Percentiles rank a stretch among this genome's conserved stretches.
These are phyloP conservation scores for Lachancea cidri DNA, from an alignment of 805 yeast genomes.

Conservation along the genomic window DNA sequence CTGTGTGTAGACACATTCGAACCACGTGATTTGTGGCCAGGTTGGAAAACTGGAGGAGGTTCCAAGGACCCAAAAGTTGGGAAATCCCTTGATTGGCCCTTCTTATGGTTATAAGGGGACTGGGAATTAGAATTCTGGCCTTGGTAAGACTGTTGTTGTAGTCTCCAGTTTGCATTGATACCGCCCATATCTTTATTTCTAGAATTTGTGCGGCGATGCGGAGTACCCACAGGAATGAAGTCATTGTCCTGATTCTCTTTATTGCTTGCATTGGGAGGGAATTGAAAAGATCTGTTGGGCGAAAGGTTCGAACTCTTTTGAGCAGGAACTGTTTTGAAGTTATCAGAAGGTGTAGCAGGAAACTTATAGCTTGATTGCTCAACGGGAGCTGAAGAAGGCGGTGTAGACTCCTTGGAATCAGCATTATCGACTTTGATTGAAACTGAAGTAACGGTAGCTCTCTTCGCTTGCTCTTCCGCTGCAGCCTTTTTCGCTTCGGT, in stretches of 20 bases:
- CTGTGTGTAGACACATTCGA: conserved; percentile 64
- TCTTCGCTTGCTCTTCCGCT: conserved; percentile 80
- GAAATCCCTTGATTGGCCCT: conserved; percentile 25
- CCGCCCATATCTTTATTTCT: conserved; percentile 31
- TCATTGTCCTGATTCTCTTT: conserved; percentile 27
- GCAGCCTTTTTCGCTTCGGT: conserved; percentile 95
- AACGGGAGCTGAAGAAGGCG: conserved; percentile 9
- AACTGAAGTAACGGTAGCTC: conserved; percentile 32
- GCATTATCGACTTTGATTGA: conserved; percentile 21
- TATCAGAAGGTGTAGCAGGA: conserved; percentile 30
- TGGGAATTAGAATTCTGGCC: conserved; percentile 14
- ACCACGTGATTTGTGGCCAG: conserved; percentile 74
- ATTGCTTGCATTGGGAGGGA: conserved; percentile 41
- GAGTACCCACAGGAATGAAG: conserved; percentile 24
- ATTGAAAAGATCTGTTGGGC: conserved; percentile 53
- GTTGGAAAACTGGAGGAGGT: conserved; percentile 48
- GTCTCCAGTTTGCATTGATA: conserved; percentile 63
- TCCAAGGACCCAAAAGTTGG: conserved; percentile 26
- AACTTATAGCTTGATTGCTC: conserved; percentile 25
- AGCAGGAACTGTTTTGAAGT: conserved; percentile 15
- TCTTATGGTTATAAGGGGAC: conserved; percentile 27
- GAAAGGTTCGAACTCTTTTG: conserved; percentile 28
- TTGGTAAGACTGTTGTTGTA: conserved; percentile 40
- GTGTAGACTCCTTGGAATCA: conserved; percentile 2
- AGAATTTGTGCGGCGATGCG: conserved; percentile 29